Percentiles rank a stretch among this genome's conserved stretches.
Evolutionary conservation across 1,284 basidiomycete species (phyloP).

Genomic region (Ceratobasidium theobromae): DNA sequence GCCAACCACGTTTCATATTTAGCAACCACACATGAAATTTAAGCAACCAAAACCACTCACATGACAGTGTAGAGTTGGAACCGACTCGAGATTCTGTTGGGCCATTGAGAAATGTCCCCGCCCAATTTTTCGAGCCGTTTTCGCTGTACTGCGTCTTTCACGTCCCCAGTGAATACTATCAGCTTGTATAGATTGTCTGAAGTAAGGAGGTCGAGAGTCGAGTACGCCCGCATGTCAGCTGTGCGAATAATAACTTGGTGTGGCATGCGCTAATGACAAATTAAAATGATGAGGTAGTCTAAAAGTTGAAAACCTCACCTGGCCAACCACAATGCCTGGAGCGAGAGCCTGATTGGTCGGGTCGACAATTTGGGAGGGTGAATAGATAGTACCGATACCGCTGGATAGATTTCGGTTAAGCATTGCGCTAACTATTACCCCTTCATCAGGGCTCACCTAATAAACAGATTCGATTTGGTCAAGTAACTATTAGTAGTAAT

Average conservation of each 20-base stretch:
- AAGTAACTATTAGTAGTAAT: not conserved
- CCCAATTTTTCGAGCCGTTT: not conserved
- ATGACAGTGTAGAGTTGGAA: conserved; percentile 17
- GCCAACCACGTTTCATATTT: not conserved
- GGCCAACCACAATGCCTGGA: conserved; percentile 54
- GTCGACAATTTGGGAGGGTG: conserved; percentile 54
- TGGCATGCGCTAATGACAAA: conserved; percentile 50
- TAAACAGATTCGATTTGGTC: not conserved
- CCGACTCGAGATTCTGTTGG: not conserved
- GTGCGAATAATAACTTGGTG: conserved; percentile 63
- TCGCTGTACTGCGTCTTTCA: not conserved
- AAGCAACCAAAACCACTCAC: not conserved
- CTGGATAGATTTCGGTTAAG: not conserved
- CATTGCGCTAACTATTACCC: not conserved
- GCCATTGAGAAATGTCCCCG: not conserved
- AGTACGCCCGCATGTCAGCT: conserved; percentile 60
- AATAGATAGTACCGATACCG: conserved; percentile 66
- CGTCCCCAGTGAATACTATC: conserved; percentile 65
- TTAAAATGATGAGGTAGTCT: too few species aligned
- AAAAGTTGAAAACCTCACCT: too few species aligned
- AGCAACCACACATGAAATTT: not conserved
- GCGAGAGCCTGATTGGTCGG: conserved; percentile 51
- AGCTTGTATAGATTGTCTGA: conserved; percentile 72
- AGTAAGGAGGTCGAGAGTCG: conserved; percentile 69
- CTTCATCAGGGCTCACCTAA: not conserved